Base-by-base conservation (phyloP, 805 yeast species). In the Candida coquimbonensis region DNA sequence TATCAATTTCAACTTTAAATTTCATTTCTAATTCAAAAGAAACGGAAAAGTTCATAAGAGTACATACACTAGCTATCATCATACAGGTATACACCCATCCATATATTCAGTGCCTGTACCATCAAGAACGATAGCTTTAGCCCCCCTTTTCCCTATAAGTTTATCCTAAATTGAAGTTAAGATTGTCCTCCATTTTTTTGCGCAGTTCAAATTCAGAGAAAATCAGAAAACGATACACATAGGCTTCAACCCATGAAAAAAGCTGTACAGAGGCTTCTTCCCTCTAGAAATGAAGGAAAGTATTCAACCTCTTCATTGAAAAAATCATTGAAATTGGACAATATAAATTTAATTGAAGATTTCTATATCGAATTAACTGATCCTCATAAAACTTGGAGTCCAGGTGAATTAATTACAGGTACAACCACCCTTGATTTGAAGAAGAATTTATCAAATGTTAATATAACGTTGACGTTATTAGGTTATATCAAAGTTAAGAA, bases 331-430 rank as follows among this genome's bases (percentile, higher is more conserved):
- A 51, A 52, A 40, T 38, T 59, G 12, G 63, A 52, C 24, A 52
- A 52, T 13, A 50, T 57, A 40, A 68, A 65, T 39, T 65, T 75
- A 11, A 72, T 78, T 12, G 73, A 71, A 38, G 90, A 85, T 52
- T 82, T 87, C 63, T 84, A 80, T 62, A 80, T 88, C 40, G 70
- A 71, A 39, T 68, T 88, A 39, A 83, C 81, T 50, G 81, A 82
- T 45, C 90, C 95, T 1, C 95, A 87, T 61, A 76, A 77, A 52
- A 67, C 75, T 5, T 87, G 83, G 78, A 66, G 70, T n/a, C 96
- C 96, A 0, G 93, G 91, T 14, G 96, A 87, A 44, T 74, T 73
- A 51, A 74, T 87, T 4, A 64, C 72, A 1, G 95, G 95, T 14
- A 80, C 77, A 53, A 74, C 80, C 12, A 72, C 80, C 1, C 63